Evolutionary conservation across 148 eudicot species (phyloP), one percentile per base, ranked within the genome.

Genomic region (Rhododendron mucronatum): DNA sequence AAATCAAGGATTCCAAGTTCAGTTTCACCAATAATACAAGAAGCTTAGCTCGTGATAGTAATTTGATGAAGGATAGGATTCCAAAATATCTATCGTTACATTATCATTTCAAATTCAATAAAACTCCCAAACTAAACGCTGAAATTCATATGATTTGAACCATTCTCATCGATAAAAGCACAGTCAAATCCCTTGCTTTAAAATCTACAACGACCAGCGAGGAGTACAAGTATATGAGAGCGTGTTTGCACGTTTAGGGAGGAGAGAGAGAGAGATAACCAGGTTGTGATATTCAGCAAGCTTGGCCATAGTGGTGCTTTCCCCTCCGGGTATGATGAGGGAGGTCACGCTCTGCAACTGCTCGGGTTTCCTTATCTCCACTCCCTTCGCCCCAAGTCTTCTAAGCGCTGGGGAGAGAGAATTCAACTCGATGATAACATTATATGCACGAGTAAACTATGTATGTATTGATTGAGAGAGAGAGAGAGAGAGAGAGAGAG

Each of bases 251-350:
- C 26, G 7, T 2, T 45, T 1, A 65, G 50, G 50, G 50, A 47
- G 50, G 12, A 9, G 50, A 50, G 55, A 80, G 73, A 69, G 50
- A 41, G 9, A 74, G 23, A 44, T 5, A n/a, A 96, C 99, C 89
- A 96, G 89, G 87, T 95, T 95, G 81, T 96, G 94, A 26, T 67
- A 93, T 57, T 95, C 94, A 13, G 99, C 99, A 47, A 96, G 96
- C 89, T 95, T 96, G 74, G 98, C 98, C 99, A 96, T 96, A 91
- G 99, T 95, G 86, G 99, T 96, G 87, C 99, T 96, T 85, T 96
- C 99, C 0, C 99, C 99, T 65, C 99, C 99, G 45, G 99, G 99
- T 59, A 96, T 96, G 79, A 96, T 96, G 55, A 96, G 97, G 2
- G 93, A 96, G 82, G 85, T 86, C 47, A 96, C 90, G 88, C 85